phyloP scores from a whole-genome alignment of 2,329 filamentous ascomycete species.

The Xylariaceae sp. region DNA sequence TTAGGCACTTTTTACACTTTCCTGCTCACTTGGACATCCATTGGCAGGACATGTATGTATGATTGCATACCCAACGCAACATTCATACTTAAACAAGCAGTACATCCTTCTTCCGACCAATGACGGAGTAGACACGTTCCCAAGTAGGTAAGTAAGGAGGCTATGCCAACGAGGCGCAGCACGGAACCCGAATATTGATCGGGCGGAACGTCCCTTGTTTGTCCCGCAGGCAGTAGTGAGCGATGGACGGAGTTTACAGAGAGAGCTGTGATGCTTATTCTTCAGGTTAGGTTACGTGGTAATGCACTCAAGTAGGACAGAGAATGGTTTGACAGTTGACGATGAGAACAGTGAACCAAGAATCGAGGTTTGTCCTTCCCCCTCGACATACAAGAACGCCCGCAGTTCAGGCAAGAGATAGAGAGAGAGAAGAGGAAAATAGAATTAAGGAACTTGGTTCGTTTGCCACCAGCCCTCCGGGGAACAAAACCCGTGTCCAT shows the following conservation, averaged over 20 bases:
- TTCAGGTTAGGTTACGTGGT: background rate
- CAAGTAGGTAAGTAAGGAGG: conserved; percentile 27
- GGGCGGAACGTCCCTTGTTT: background rate
- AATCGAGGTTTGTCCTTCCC: conserved; percentile 25
- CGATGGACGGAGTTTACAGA: background rate
- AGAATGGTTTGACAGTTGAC: background rate
- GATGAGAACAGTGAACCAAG: conserved; percentile 1
- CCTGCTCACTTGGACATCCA: too few relatives aligned
- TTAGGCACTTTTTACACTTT: too few relatives aligned
- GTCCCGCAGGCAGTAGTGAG: background rate
- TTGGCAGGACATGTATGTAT: too few relatives aligned
- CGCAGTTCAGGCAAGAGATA: conserved; percentile 9
- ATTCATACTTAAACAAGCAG: too few relatives aligned
- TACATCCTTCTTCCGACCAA: too few relatives aligned
- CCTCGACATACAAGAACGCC: conserved; percentile 30
- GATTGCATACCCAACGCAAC: too few relatives aligned
- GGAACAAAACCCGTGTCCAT: conserved; percentile 11
- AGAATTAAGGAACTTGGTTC: background rate
- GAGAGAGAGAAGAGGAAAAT: conserved; percentile 15
- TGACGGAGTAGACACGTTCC: conserved; percentile 7
- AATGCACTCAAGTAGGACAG: background rate
- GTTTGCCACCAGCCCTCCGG: background rate
- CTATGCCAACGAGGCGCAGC: conserved; percentile 27
- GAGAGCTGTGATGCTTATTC: background rate
- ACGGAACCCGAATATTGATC: background rate